Evolutionary conservation across 257 asterid species (phyloP), one percentile per base, ranked within the genome.

Genomic region (Rauvolfia tetraphylla): DNA sequence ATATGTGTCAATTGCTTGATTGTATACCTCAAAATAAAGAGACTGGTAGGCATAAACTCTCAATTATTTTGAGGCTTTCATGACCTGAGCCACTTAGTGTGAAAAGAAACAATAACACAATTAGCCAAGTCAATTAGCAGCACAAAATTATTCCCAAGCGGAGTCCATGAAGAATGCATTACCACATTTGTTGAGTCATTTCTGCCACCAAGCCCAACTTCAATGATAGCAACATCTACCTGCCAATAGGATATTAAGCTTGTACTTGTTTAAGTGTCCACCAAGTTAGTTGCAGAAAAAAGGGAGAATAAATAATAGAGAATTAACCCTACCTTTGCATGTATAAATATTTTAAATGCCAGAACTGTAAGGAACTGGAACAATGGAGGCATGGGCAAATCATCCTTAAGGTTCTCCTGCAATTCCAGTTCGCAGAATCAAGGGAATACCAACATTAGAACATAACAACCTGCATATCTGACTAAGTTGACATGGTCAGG

Each of bases 161-260:
- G 68, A 73, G 78, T 49, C 20, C 29, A 38, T 9, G 27, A 76
- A 78, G 70, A 78, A 75, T 72, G 75, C 68, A 70, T 82, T 89
- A 93, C 98, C 97, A 93, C 96, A 80, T 93, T 94, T 7, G 98
- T 95, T 8, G 98, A 93, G 86, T 95, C 98, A 65, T 76, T 77
- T 62, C 81, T 84, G 84, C 98, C 98, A 63, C 98, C 98, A 79
- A 95, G 93, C 78, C 98, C 98, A 89, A 92, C 98, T 88, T 95
- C 97, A 77, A 92, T 84, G 75, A 95, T 85, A 77, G 98, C 94
- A 78, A 95, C 97, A 84, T 95, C 98, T 27, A 95, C 97, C 98
- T 95, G 88, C 75, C 63, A 77, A 80, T 41, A 86, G 69, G 70
- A 73, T 72, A 58, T 31, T 8, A 61, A 33, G 59, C 73, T 63